Evolutionary conservation across 1,284 basidiomycete genomes (phyloP).

Genomic region (Takashimella tepidaria): DNA sequence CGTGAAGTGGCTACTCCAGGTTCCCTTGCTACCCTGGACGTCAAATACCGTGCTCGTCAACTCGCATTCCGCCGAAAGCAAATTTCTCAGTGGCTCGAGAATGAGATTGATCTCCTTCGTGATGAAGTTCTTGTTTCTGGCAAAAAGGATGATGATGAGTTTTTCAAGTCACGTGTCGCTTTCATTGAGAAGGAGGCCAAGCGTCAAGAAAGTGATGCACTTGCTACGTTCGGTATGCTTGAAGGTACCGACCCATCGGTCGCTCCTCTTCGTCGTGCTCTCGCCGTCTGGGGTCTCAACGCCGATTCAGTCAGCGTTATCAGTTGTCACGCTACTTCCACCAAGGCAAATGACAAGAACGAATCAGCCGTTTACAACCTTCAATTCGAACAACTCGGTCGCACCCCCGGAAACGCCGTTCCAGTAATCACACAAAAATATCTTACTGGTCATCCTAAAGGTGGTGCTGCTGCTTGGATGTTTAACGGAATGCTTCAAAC

Average conservation of each 20-base stretch:
- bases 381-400: constrained; percentile 78
- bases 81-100: constrained; percentile 85
- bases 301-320: constrained; percentile 75
- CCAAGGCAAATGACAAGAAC: constrained; percentile 96
- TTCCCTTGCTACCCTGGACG: constrained; percentile 66
- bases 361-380: constrained; percentile 96
- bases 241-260: constrained; percentile 77
- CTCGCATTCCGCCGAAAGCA: constrained; percentile 87
- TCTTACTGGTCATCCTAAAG: constrained; percentile 91
- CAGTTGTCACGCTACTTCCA: constrained; percentile 70
- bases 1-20: constrained; percentile 68
- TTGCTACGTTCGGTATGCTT: constrained; percentile 91
- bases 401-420: constrained; percentile 88
- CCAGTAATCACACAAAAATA: constrained; percentile 98
- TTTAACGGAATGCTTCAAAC: constrained; percentile 88
- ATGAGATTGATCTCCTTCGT: constrained; percentile 77
- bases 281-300: constrained; percentile 92
- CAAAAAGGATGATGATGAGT: constrained; percentile 59
- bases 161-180: constrained; percentile 65
- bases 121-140: constrained; percentile 61
- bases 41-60: constrained; percentile 84
- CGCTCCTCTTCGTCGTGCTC: constrained; percentile 84
- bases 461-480: constrained; percentile 97
- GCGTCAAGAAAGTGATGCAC: constrained; percentile 83
- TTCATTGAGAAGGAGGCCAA: constrained; percentile 83